These are phyloP conservation scores for Cryoendolithus antarcticus DNA, from an alignment of 2,329 filamentous ascomycete species.

Conservation along the genomic window DNA sequence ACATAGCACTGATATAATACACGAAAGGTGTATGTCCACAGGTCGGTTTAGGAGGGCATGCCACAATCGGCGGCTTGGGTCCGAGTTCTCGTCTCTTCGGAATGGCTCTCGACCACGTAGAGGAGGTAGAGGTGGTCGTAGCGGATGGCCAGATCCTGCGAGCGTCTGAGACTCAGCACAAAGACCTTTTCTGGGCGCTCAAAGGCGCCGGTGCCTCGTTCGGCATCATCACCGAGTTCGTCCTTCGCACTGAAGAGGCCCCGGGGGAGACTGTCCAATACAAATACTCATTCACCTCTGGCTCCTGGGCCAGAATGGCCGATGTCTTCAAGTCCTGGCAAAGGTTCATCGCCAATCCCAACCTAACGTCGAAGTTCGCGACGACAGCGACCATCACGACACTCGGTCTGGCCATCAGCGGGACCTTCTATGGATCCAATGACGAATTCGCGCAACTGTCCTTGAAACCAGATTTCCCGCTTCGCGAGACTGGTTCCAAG, in stretches of 20 bases:
- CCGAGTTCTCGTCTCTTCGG: slow-evolving; percentile 44
- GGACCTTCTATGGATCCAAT: slow-evolving; percentile 10
- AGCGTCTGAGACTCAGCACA: slow-evolving; percentile 32
- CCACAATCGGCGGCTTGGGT: slow-evolving; percentile 11
- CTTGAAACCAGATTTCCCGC: slow-evolving; percentile 5
- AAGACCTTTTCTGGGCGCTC: slow-evolving; percentile 38
- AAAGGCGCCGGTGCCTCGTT: slow-evolving; percentile 36
- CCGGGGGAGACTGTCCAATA: slow-evolving; percentile 11
- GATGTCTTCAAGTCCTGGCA: slow-evolving; percentile 12
- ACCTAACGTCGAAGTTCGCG: slow-evolving; percentile 8
- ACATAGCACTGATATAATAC: no score
- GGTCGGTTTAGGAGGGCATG: no score
- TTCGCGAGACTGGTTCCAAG: slow-evolving; percentile 4
- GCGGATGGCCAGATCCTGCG: slow-evolving; percentile 28
- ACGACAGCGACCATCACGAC: slow-evolving; percentile 8
- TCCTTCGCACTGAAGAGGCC: slow-evolving; percentile 20
- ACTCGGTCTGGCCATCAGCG: slow-evolving; percentile 8
- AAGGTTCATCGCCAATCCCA: slow-evolving; percentile 8
- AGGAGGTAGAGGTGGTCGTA: slow-evolving; percentile 27
- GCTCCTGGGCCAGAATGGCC: slow-evolving; percentile 7
- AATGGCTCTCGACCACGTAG: slow-evolving; percentile 40
- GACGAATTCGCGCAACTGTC: slow-evolving; percentile 9
- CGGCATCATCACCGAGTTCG: slow-evolving; percentile 35
- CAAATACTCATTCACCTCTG: slow-evolving; percentile 11
- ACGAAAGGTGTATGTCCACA: no score